Base-by-base conservation (phyloP, 2,329 filamentous ascomycete species). In the Teratosphaeria epicoccoides region DNA sequence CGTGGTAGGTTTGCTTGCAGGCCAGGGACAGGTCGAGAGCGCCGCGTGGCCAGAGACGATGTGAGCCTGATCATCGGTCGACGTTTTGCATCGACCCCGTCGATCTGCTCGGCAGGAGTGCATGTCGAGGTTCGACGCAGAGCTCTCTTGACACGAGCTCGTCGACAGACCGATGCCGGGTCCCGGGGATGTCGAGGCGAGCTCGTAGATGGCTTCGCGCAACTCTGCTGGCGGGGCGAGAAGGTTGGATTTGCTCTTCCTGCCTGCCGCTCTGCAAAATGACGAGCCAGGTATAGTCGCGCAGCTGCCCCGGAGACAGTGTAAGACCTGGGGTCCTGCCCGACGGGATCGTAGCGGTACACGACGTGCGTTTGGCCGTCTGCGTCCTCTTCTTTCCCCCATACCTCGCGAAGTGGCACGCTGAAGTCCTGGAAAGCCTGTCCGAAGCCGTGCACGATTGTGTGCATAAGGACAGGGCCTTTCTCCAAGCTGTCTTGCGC, bases 1-100 rank as follows among this genome's bases (percentile, higher is more conserved):
- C 57, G 1, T 28, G 12, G 44, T 47, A 47, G 14, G 57, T 28
- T 14, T 56, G 47, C 43, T 53, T 57, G 52, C 46, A 53, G 17
- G 52, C 50, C 4, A 7, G 43, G 7, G 58, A 49, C 4, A 58
- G 7, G 6, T 54, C 49, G 5, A 59, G 49, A n/a, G 33, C 33
- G 7, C 17, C 17, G 3, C 7, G 12, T n/a, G 33, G 3, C n/a
- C 11, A 40, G 3, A 40, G 3, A 1, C 14, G 17, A 40, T 40
- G 4, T 4, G 4, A 17, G n/a, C 29, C 6, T 33, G 7, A 33
- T 20, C 4, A 17, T 5, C 33, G 17, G 14, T 40, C 33, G 7
- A 40, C 33, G 11, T 5, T 40, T 12, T n/a, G 33, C 3, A n/a
- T n/a, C 14, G 33, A 12, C n/a, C 12, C 11, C 33, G 17, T 40